Percentiles rank a stretch among this genome's conserved stretches.
phyloP scores from a whole-genome alignment of 805 yeast species.

The Sugiyamaella americana region DNA sequence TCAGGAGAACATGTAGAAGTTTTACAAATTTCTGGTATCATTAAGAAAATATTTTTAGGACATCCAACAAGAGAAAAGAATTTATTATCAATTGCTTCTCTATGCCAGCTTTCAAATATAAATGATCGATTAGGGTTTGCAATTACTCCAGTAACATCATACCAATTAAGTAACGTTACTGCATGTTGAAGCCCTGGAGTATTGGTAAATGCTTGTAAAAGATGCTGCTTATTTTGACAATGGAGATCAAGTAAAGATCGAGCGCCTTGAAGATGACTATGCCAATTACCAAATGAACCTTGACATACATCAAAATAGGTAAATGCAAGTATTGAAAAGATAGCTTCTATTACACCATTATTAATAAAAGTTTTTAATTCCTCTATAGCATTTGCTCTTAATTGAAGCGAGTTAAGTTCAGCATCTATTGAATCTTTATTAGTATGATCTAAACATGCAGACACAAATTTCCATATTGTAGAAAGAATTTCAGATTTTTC shows the following conservation, averaged over 20 bases:
- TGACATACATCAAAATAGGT: slow-evolving; percentile 19
- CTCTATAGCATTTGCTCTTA: slow-evolving; percentile 15
- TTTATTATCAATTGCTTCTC: slow-evolving; percentile 14
- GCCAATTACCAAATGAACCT: slow-evolving; percentile 19
- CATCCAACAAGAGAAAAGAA: slow-evolving; percentile 18
- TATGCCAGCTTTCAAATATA: slow-evolving; percentile 22
- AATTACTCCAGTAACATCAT: slow-evolving; percentile 17
- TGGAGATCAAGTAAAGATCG: slow-evolving; percentile 18
- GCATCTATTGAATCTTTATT: slow-evolving; percentile 1
- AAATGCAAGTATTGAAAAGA: slow-evolving; percentile 19
- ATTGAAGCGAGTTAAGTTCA: slow-evolving; percentile 12
- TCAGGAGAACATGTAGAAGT: slow-evolving; percentile 4
- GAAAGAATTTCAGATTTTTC: slow-evolving; percentile 12
- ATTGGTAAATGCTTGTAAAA: slow-evolving; percentile 5
- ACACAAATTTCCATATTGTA: slow-evolving; percentile 19
- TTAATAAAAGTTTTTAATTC: slow-evolving; percentile 17
- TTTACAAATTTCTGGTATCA: slow-evolving; percentile 9
- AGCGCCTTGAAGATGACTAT: slow-evolving; percentile 17
- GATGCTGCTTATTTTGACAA: slow-evolving; percentile 9
- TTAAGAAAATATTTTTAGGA: slow-evolving; percentile 13
- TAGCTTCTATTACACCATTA: slow-evolving; percentile 17
- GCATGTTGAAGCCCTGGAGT: slow-evolving; percentile 21
- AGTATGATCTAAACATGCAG: slow-evolving; percentile 10
- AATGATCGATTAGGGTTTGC: slow-evolving; percentile 11
- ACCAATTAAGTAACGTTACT: slow-evolving; percentile 17